phyloP scores from a whole-genome alignment of 1,284 basidiomycete genomes.

The Stereum hirsutum region DNA sequence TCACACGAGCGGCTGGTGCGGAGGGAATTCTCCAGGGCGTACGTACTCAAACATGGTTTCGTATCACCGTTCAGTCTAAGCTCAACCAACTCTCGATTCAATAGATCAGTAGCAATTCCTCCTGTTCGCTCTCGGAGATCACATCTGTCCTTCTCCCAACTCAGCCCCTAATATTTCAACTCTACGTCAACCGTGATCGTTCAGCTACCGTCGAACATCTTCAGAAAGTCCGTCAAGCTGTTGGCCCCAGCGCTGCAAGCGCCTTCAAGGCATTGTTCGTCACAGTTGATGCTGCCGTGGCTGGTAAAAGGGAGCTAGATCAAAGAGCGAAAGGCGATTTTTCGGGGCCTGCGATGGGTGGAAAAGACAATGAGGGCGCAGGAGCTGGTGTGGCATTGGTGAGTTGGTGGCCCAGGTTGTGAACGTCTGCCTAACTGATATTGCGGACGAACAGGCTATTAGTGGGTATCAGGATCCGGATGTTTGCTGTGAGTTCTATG shows the following conservation, averaged over 20 bases:
- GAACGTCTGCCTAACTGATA: not conserved
- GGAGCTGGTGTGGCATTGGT: conserved; percentile 33
- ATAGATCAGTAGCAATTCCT: conserved; percentile 45
- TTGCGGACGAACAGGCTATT: conserved; percentile 13
- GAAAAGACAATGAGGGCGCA: conserved; percentile 24
- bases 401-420: conserved; percentile 5
- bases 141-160: conserved; percentile 34
- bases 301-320: conserved; percentile 47
- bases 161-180: conserved; percentile 44
- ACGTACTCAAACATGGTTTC: no score
- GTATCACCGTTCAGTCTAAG: no score
- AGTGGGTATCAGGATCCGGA: conserved; percentile 47
- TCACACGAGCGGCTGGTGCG: conserved; percentile 47
- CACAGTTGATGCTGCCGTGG: conserved; percentile 62
- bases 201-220: conserved; percentile 43
- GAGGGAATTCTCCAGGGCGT: conserved; percentile 54
- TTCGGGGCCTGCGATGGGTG: conserved; percentile 41
- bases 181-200: conserved; percentile 52
- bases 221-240: conserved; percentile 36
- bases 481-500: conserved; percentile 40
- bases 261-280: conserved; percentile 45
- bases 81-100: no score
- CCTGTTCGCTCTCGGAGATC: conserved; percentile 48
- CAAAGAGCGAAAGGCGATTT: conserved; percentile 18
- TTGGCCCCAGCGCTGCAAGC: no score